Evolutionary conservation across 2,329 filamentous ascomycete genomes (phyloP).

Genomic region (Pseudocercospora eumusae): DNA sequence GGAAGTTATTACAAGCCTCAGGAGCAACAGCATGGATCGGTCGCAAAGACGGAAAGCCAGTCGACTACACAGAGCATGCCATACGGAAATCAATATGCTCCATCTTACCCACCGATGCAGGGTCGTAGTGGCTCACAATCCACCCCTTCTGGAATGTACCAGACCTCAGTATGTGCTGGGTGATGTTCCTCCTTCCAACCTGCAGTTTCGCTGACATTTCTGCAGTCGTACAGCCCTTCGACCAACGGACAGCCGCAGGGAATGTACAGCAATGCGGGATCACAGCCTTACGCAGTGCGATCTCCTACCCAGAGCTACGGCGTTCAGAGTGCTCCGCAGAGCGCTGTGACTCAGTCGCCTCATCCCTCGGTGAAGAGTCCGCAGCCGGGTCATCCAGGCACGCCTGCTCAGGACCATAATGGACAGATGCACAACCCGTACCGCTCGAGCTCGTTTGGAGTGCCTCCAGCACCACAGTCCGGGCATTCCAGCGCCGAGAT

Average conservation of each 20-base stretch:
- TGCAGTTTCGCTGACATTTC: constrained; percentile 16
- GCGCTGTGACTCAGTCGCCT: constrained; percentile 35
- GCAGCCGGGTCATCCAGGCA: constrained; percentile 26
- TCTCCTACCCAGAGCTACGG: constrained; percentile 37
- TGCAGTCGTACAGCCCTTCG: constrained; percentile 28
- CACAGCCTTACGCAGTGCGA: constrained; percentile 36
- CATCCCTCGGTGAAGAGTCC: constrained; percentile 36
- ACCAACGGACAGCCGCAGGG: constrained; percentile 33
- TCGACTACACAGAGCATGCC: constrained; percentile 29
- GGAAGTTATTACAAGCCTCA: constrained; percentile 33
- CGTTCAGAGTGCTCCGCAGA: constrained; percentile 34
- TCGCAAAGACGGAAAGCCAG: constrained; percentile 34
- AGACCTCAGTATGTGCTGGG: constrained; percentile 26
- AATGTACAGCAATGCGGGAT: constrained; percentile 31
- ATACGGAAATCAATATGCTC: constrained; percentile 35
- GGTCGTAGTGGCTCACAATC: constrained; percentile 32
- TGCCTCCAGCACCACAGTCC: constrained; percentile 30
- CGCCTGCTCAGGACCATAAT: constrained; percentile 23
- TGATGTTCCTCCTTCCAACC: background rate
- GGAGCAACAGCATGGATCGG: constrained; percentile 29
- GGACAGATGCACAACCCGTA: constrained; percentile 29
- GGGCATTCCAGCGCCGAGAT: constrained; percentile 32
- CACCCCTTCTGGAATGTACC: constrained; percentile 31
- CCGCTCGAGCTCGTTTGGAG: constrained; percentile 25
- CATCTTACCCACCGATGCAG: constrained; percentile 33